phyloP scores from a whole-genome alignment of 352 stramenopile genomes.

The Globisporangium okanoganense region DNA sequence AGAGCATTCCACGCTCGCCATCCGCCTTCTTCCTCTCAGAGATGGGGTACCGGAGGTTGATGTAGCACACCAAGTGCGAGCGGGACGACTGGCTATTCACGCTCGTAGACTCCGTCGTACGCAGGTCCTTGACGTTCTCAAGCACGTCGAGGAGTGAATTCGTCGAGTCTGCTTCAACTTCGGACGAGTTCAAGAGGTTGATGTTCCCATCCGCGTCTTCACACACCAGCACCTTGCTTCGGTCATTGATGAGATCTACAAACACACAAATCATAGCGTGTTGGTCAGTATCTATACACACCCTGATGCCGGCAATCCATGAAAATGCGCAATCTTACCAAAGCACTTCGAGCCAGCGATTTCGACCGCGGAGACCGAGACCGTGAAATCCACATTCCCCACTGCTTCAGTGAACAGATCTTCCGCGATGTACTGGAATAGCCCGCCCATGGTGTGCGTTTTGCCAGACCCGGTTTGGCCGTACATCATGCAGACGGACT shows the following conservation, averaged over 20 bases:
- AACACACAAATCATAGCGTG: background rate
- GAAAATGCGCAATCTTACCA: conserved; percentile 20
- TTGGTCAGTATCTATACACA: background rate
- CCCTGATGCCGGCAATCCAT: background rate
- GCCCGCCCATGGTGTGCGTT: conserved; percentile 82
- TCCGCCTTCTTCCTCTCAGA: background rate
- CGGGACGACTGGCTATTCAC: conserved; percentile 76
- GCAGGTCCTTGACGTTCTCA: conserved; percentile 55
- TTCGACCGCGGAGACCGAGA: conserved; percentile 53
- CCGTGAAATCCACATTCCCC: conserved; percentile 39
- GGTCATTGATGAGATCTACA: conserved; percentile 40
- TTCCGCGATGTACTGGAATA: conserved; percentile 76
- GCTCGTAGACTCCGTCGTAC: conserved; percentile 74
- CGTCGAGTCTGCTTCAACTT: conserved; percentile 46
- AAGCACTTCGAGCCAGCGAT: conserved; percentile 66
- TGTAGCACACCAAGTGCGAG: conserved; percentile 67
- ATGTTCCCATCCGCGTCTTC: conserved; percentile 69
- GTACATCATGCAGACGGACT: conserved; percentile 86
- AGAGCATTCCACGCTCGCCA: conserved; percentile 22
- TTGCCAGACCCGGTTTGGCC: conserved; percentile 68
- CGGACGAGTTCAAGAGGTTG: conserved; percentile 52
- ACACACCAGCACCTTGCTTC: conserved; percentile 63
- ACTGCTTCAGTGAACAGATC: conserved; percentile 57
- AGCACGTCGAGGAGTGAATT: conserved; percentile 65
- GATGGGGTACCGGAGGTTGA: conserved; percentile 38